Evolutionary conservation across 2,329 filamentous ascomycete species (phyloP).

Genomic region (Colletotrichum echinochloae): DNA sequence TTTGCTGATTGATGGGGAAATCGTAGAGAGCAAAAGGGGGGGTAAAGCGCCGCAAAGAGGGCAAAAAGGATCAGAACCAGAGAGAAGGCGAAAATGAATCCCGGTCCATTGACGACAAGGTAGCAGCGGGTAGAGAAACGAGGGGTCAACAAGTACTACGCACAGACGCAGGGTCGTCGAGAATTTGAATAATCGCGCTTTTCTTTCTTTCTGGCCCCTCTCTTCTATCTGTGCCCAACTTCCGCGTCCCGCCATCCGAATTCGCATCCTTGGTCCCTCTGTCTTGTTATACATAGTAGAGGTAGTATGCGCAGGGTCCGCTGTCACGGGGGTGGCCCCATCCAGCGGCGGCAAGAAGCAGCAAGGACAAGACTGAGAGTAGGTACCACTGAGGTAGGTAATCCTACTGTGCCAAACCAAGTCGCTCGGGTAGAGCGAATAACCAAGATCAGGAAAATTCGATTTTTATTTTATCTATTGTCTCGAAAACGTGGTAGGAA

Average conservation of each 20-base stretch:
- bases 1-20: constrained; percentile 10
- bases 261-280: constrained; percentile 19
- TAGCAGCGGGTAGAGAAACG: background rate
- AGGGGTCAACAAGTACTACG: constrained; percentile 19
- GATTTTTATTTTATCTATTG: no score
- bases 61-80: constrained; percentile 23
- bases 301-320: constrained; percentile 25
- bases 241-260: background rate
- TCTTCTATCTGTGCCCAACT: background rate
- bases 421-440: background rate
- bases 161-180: no score
- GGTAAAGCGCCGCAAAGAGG: constrained; percentile 7
- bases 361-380: constrained; percentile 10
- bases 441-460: no score
- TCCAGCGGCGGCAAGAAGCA: constrained; percentile 20
- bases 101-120: constrained; percentile 18
- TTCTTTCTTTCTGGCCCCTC: background rate
- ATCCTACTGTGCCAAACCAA: constrained; percentile 11
- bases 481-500: background rate
- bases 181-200: constrained; percentile 27
- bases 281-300: constrained; percentile 19
- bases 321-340: background rate
- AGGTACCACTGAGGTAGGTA: background rate
- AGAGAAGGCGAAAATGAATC: constrained; percentile 7
- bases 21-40: background rate